phyloP scores from a whole-genome alignment of 331 rosid genomes.

The Cydonia oblonga region DNA sequence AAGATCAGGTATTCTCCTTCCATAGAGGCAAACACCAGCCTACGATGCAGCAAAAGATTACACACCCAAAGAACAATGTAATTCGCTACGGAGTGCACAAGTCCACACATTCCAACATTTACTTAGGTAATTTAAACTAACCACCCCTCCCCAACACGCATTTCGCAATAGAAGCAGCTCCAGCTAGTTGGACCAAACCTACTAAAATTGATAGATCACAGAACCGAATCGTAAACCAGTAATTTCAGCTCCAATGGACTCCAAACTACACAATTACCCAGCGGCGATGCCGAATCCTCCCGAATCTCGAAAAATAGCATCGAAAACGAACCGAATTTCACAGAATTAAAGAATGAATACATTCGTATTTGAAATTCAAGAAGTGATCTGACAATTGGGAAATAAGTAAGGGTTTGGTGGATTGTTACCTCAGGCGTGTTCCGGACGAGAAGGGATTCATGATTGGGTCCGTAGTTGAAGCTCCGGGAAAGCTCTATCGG shows the following conservation, averaged over 20 bases:
- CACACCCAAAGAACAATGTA: not conserved
- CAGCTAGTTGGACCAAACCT: not conserved
- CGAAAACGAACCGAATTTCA: not conserved
- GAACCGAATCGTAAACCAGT: constrained; percentile 1
- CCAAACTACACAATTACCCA: not conserved
- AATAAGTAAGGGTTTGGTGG: not conserved
- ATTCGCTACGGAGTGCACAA: not conserved
- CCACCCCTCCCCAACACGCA: not conserved
- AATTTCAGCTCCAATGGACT: constrained; percentile 1
- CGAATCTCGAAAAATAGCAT: not conserved
- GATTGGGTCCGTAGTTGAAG: constrained; percentile 32
- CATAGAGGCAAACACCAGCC: not conserved
- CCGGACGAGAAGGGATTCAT: constrained; percentile 98
- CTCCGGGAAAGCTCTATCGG: constrained; percentile 40
- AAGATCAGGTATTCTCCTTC: not conserved
- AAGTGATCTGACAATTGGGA: constrained; percentile 10
- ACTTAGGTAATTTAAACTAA: not conserved
- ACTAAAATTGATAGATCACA: not conserved
- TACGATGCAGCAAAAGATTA: not conserved
- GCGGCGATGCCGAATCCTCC: not conserved
- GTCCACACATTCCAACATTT: not conserved
- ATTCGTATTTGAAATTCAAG: not conserved
- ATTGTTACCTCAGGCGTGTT: constrained; percentile 76
- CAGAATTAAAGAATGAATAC: not conserved
- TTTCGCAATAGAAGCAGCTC: too few relatives aligned